Conservation (phyloP, 352 stramenopile genomes). For the Phytopythium kandeliae region DNA sequence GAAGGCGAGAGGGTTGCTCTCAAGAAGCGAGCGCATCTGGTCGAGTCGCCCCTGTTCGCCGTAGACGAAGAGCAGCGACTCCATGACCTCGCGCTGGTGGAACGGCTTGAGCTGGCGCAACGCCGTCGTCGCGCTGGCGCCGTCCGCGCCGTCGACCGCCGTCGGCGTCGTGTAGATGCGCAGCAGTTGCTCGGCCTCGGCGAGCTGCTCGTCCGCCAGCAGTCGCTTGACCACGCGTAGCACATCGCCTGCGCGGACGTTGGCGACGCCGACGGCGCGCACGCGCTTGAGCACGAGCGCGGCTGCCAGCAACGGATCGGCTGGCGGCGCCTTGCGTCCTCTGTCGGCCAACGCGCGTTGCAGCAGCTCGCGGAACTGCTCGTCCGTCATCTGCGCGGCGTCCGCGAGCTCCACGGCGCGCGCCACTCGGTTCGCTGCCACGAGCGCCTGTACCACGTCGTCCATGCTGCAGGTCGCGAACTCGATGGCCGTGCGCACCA, state of each 20-base stretch:
- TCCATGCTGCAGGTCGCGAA: slow-evolving; percentile 41
- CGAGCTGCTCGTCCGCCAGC: slow-evolving; percentile 30
- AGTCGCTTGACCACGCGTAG: slow-evolving; percentile 45
- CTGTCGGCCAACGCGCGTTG: slow-evolving; percentile 17
- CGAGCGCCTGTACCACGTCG: slow-evolving; percentile 29
- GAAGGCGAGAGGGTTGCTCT: slow-evolving; percentile 39
- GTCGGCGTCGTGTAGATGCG: slow-evolving; percentile 28
- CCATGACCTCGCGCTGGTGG: slow-evolving; percentile 60
- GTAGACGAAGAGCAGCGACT: slow-evolving; percentile 70
- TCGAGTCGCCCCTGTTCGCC: slow-evolving; percentile 44
- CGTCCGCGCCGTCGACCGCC: slow-evolving; percentile 2
- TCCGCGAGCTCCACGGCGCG: slow-evolving; percentile 50
- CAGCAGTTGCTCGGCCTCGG: slow-evolving; percentile 47
- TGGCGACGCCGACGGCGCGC: slow-evolving; percentile 35
- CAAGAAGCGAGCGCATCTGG: slow-evolving; percentile 39
- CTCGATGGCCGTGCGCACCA: slow-evolving; percentile 26
- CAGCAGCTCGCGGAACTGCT: slow-evolving; percentile 20
- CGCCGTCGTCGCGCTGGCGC: slow-evolving; percentile 14
- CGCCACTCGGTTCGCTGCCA: slow-evolving; percentile 26
- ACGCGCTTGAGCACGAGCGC: slow-evolving; percentile 56
- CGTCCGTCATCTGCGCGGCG: not conserved
- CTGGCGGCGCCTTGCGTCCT: not conserved
- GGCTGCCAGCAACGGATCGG: slow-evolving; percentile 30
- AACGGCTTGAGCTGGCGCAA: slow-evolving; percentile 45
- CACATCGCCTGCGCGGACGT: slow-evolving; percentile 22